Percentiles rank a stretch among this genome's conserved stretches.
Evolutionary conservation across 2,329 filamentous ascomycete species (phyloP).

Genomic region (Aurifilum marmelostoma): DNA sequence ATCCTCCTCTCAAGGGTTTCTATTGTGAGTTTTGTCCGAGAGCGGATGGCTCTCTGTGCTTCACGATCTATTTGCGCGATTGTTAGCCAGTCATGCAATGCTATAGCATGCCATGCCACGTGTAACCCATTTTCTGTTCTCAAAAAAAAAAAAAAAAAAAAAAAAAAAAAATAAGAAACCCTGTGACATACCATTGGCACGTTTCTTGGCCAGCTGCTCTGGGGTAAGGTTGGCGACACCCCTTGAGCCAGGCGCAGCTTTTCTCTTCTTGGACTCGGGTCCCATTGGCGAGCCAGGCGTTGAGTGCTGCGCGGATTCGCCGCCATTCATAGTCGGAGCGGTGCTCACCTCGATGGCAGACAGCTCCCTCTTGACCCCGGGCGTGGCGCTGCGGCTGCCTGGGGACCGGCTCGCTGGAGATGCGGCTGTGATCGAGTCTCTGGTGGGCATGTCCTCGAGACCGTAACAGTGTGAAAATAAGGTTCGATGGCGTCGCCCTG

Average conservation of each 20-base stretch:
- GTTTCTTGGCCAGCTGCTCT: slow-evolving; percentile 73
- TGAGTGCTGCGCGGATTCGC: slow-evolving; percentile 16
- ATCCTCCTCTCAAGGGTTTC: slow-evolving; percentile 74
- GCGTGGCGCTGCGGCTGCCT: slow-evolving; percentile 1
- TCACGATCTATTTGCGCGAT: slow-evolving; percentile 67
- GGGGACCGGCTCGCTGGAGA: slow-evolving; percentile 13
- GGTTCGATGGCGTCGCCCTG: neutral
- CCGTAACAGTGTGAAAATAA: neutral
- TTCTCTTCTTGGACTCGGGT: slow-evolving; percentile 48
- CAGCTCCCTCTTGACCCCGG: slow-evolving; percentile 24
- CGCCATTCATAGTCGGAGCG: slow-evolving; percentile 6
- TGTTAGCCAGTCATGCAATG: too few relatives aligned
- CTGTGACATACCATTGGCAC: slow-evolving; percentile 55
- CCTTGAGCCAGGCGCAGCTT: slow-evolving; percentile 48
- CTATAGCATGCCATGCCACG: too few relatives aligned
- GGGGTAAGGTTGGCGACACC: slow-evolving; percentile 68
- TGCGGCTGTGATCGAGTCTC: slow-evolving; percentile 25
- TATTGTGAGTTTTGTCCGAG: slow-evolving; percentile 80
- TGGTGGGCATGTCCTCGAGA: slow-evolving; percentile 19
- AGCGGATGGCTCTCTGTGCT: slow-evolving; percentile 81
- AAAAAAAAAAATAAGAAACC: too few relatives aligned
- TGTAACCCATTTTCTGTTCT: too few relatives aligned
- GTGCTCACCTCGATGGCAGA: slow-evolving; percentile 14
- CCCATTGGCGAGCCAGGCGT: slow-evolving; percentile 19
- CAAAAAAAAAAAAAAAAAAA: too few relatives aligned